Evolutionary conservation across 2,329 filamentous ascomycete species (phyloP).

Genomic region (Trichoderma endophyticum): DNA sequence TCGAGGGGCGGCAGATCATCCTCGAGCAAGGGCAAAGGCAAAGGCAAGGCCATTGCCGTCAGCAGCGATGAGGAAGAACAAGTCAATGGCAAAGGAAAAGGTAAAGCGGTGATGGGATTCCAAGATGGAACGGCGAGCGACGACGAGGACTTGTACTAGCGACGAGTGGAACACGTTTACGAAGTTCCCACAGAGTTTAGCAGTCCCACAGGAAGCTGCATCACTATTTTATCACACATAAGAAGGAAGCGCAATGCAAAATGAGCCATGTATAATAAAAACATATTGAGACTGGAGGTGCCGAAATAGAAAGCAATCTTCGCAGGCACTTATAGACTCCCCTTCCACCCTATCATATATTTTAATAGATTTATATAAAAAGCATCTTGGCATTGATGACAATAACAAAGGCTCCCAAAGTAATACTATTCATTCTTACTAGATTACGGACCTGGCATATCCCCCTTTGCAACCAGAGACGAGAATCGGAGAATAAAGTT

Average conservation of each 20-base stretch:
- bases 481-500: neutral
- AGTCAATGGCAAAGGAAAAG: conserved; percentile 50
- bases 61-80: conserved; percentile 32
- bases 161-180: neutral
- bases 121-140: conserved; percentile 53
- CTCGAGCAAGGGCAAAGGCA: conserved; percentile 35
- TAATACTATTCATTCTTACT: neutral
- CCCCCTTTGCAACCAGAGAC: neutral
- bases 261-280: neutral
- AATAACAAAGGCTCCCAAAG: neutral
- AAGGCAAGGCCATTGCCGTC: conserved; percentile 36
- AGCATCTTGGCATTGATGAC: neutral
- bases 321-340: neutral
- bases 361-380: neutral
- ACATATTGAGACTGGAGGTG: neutral
- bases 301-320: neutral
- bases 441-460: neutral
- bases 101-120: conserved; percentile 52
- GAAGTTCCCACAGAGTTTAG: neutral
- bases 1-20: conserved; percentile 38
- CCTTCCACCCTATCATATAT: neutral
- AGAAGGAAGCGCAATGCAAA: neutral
- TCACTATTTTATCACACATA: neutral
- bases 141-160: conserved; percentile 55
- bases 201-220: neutral